phyloP scores from a whole-genome alignment of 2,329 filamentous ascomycete genomes.

The Aspergillus niger region DNA sequence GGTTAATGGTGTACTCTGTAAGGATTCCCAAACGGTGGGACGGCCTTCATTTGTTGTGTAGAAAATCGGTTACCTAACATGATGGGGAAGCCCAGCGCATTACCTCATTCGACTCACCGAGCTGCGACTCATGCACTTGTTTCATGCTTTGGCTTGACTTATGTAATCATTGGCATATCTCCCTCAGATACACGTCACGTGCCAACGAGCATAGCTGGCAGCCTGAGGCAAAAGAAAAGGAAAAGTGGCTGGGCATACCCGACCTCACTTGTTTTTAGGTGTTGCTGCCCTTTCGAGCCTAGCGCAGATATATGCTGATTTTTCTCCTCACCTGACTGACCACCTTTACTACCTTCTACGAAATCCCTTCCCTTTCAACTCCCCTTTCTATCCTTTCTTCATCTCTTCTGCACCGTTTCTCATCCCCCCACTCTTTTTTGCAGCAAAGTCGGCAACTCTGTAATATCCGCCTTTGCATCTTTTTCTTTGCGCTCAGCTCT shows the following conservation, averaged over 20 bases:
- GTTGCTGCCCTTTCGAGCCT: slow-evolving; percentile 11
- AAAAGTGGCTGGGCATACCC: background rate
- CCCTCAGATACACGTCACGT: background rate
- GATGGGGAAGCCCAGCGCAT: background rate
- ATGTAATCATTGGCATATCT: background rate
- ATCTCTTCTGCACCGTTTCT: slow-evolving; percentile 5
- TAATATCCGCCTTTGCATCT: slow-evolving; percentile 15
- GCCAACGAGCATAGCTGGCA: background rate
- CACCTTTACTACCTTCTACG: background rate
- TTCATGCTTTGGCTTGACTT: background rate
- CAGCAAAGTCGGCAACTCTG: slow-evolving; percentile 15
- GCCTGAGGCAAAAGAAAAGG: background rate
- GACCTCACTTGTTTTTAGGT: background rate
- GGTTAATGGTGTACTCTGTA: background rate
- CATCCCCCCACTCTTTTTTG: slow-evolving; percentile 11
- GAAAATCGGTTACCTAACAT: slow-evolving; percentile 1
- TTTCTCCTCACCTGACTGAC: slow-evolving; percentile 25
- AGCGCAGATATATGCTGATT: slow-evolving; percentile 12
- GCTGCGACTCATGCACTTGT: background rate
- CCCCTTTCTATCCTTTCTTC: background rate
- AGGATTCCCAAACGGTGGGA: background rate
- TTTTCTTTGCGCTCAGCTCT: slow-evolving; percentile 19
- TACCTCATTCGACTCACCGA: slow-evolving; percentile 18
- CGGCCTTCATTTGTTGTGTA: background rate
- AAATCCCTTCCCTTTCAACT: slow-evolving; percentile 12